Conservation (phyloP, 495 filamentous ascomycete species). For the Neurospora sp. region DNA sequence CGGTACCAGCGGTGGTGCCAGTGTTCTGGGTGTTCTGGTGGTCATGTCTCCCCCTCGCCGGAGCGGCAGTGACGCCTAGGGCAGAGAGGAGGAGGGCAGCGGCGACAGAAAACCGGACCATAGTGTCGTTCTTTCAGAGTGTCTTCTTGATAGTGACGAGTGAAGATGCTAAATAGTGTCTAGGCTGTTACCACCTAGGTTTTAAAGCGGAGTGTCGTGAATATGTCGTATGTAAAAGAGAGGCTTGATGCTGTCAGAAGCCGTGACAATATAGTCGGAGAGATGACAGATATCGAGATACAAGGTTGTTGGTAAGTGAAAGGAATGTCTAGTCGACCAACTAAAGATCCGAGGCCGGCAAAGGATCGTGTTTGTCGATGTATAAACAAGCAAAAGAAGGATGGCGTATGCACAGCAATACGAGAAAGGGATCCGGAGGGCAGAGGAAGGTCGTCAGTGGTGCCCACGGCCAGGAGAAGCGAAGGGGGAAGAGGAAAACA, state of each 20-base stretch:
- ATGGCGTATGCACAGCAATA: slow-evolving; percentile 7
- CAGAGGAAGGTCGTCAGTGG: not conserved
- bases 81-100: slow-evolving; percentile 22
- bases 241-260: not conserved
- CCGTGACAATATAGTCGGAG: not conserved
- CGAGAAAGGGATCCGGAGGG: slow-evolving; percentile 1
- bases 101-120: slow-evolving; percentile 20
- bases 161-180: not conserved
- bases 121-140: slow-evolving; percentile 1
- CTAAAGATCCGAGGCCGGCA: not conserved
- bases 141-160: not conserved
- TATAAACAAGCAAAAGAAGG: slow-evolving; percentile 3
- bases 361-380: not conserved
- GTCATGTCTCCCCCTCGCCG: slow-evolving; percentile 4
- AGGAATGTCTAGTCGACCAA: not conserved
- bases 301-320: not conserved
- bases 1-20: slow-evolving; percentile 15
- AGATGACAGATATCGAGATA: not conserved
- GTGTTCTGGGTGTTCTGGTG: not conserved
- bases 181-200: not conserved
- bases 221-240: not conserved
- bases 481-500: slow-evolving; percentile 6
- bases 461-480: not conserved
- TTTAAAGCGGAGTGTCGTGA: not conserved
- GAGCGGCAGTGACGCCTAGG: slow-evolving; percentile 20